Conservation (phyloP, 2,329 filamentous ascomycete genomes). For the Exserohilum rostratum region DNA sequence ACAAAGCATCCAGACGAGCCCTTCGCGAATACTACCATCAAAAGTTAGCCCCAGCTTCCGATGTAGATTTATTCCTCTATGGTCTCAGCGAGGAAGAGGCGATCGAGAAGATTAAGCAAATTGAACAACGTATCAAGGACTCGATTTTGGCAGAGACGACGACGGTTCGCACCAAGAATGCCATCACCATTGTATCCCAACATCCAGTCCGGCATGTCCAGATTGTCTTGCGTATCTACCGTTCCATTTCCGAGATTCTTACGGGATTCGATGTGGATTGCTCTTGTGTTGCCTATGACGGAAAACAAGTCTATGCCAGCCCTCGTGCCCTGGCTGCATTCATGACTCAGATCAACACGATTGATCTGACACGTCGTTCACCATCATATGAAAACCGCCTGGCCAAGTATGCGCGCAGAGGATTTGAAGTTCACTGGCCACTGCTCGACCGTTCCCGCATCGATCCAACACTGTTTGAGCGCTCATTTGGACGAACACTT, state of each 20-base stretch:
- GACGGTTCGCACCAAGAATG: constrained; percentile 83
- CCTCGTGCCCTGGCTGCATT: constrained; percentile 79
- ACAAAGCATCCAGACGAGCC: constrained; percentile 49
- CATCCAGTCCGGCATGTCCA: constrained; percentile 85
- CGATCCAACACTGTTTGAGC: constrained; percentile 86
- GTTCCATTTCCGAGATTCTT: constrained; percentile 81
- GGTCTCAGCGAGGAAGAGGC: constrained; percentile 78
- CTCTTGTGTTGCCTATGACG: constrained; percentile 80
- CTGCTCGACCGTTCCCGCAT: constrained; percentile 74
- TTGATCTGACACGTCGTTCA: constrained; percentile 79
- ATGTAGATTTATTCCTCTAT: constrained; percentile 87
- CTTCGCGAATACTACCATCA: constrained; percentile 74
- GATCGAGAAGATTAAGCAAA: constrained; percentile 81
- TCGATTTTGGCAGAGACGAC: constrained; percentile 83
- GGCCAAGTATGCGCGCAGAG: constrained; percentile 79
- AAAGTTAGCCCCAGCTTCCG: constrained; percentile 79
- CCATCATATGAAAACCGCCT: constrained; percentile 88
- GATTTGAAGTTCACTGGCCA: constrained; percentile 84
- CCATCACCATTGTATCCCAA: constrained; percentile 82
- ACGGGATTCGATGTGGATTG: constrained; percentile 90
- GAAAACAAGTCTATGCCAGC: constrained; percentile 77
- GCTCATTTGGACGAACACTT: constrained; percentile 75
- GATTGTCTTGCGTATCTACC: constrained; percentile 85
- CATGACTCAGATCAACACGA: constrained; percentile 80
- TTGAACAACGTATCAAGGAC: constrained; percentile 76